A percentile compares a stretch with the other conserved stretches of the same genome.
Evolutionary conservation across 257 asterid species (phyloP).

Genomic region (Capsicum pubescens): DNA sequence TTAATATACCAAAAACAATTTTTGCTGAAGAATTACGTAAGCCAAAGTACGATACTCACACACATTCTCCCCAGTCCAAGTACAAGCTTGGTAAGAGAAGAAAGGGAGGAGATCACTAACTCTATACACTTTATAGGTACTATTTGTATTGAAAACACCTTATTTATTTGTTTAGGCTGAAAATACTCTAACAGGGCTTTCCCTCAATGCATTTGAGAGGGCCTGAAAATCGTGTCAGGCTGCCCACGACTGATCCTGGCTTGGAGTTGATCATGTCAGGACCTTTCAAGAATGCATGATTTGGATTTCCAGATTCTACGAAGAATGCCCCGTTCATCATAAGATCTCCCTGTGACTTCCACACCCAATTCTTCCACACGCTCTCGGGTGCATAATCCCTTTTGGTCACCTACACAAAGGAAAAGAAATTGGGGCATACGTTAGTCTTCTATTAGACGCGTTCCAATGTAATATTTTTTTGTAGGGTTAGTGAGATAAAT

Average conservation of each 20-base stretch:
- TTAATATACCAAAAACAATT: not conserved
- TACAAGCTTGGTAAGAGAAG: slow-evolving; percentile 22
- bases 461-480: not conserved
- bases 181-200: slow-evolving; percentile 37
- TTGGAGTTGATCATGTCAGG: slow-evolving; percentile 47
- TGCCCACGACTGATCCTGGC: slow-evolving; percentile 49
- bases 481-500: not conserved
- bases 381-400: slow-evolving; percentile 60
- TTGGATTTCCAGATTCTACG: slow-evolving; percentile 64
- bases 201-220: slow-evolving; percentile 48
- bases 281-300: slow-evolving; percentile 46
- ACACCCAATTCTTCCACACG: slow-evolving; percentile 75
- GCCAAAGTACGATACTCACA: slow-evolving; percentile 17
- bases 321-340: slow-evolving; percentile 81
- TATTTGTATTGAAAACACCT: not conserved
- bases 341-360: slow-evolving; percentile 80
- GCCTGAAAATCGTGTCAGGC: slow-evolving; percentile 57
- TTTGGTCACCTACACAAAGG: slow-evolving; percentile 62
- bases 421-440: not conserved
- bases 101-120: slow-evolving; percentile 22
- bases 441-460: not conserved
- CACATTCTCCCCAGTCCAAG: slow-evolving; percentile 26
- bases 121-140: not conserved
- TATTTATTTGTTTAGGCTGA: not conserved
- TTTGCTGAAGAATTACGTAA: not conserved